Evolutionary conservation across 139 green algal species (phyloP), one percentile per base, ranked within the genome.

Genomic region (Chlorella sp.): DNA sequence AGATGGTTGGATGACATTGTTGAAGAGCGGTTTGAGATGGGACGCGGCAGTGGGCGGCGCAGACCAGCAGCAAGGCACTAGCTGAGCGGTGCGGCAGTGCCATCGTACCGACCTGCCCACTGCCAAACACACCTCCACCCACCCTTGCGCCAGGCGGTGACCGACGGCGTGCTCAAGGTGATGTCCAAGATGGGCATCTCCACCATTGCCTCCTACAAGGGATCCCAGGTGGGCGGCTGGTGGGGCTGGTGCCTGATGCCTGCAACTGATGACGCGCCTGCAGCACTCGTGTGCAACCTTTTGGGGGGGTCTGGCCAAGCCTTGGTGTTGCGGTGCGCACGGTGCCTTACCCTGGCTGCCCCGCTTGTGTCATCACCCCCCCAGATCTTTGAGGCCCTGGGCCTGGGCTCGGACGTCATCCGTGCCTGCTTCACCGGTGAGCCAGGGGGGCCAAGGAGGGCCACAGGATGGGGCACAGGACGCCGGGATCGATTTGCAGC

Each of bases 131-230:
- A 54, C 65, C 32, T 1, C 5, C 75, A 1, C 60, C 41, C 40
- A 26, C 30, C 28, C 0, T 46, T 30, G 41, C 30, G 2, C 40
- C 86, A 89, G 86, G 94, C 92, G 32, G 73, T 89, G 68, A 91
- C 88, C 58, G 82, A 87, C 64, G 91, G 93, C 73, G 87, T 95
- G n/a, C 76, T 93, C 34, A 93, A 94, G 85, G 91, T 97, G 81
- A 96, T 99, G 91, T 92, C 95, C 72, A 98, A 98, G 90, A 99
- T 99, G 96, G 96, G 96, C 79, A 99, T 99, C 93, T 94, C 84
- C 89, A 99, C 96, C 36, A 90, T 99, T 38, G 92, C 92, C 56
- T 93, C 80, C n/a, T 99, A 99, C 96, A 99, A 98, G 90, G 96
- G 96, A n/a, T 95, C 95, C 7, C 96, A 60, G 51, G 51, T 98